A percentile compares a stretch with the other conserved stretches of the same genome.
Conservation (phyloP, 257 asterid species). For the Galeopsis tetrahit region DNA sequence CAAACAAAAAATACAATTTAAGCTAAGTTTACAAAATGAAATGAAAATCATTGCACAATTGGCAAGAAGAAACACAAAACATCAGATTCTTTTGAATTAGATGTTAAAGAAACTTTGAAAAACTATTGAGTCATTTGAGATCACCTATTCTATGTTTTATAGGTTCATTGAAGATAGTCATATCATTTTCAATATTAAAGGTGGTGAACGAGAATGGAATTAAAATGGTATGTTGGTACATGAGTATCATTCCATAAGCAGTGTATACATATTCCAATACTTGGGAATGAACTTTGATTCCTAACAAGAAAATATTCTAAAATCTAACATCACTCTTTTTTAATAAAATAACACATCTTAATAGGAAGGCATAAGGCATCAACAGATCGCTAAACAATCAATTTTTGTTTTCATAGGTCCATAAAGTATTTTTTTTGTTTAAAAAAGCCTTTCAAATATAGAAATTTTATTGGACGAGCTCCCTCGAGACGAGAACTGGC, state of each 20-base stretch:
- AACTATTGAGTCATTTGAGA: background rate
- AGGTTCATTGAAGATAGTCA: background rate
- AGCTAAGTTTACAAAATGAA: slow-evolving; percentile 17
- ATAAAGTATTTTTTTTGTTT: too few species aligned
- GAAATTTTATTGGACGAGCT: too few species aligned
- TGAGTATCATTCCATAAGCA: background rate
- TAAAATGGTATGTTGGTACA: background rate
- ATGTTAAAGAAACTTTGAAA: background rate
- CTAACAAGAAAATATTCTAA: background rate
- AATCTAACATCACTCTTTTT: background rate
- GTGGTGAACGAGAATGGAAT: background rate
- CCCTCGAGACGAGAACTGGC: too few species aligned
- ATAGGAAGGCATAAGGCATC: background rate
- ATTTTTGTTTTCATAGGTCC: too few species aligned
- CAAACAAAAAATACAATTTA: slow-evolving; percentile 6
- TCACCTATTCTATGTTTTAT: background rate
- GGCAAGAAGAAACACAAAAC: background rate
- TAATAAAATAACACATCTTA: background rate
- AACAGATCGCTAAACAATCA: too few species aligned
- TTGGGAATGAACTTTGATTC: background rate
- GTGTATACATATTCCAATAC: background rate
- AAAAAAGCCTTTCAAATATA: too few species aligned
- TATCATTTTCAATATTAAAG: background rate
- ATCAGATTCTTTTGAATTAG: background rate
- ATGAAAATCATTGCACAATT: slow-evolving; percentile 20